A percentile compares a stretch with the other conserved stretches of the same genome.
Evolutionary conservation across 192 early-diverging fungal genomes (phyloP).

Genomic region (Mortierella hygrophila): DNA sequence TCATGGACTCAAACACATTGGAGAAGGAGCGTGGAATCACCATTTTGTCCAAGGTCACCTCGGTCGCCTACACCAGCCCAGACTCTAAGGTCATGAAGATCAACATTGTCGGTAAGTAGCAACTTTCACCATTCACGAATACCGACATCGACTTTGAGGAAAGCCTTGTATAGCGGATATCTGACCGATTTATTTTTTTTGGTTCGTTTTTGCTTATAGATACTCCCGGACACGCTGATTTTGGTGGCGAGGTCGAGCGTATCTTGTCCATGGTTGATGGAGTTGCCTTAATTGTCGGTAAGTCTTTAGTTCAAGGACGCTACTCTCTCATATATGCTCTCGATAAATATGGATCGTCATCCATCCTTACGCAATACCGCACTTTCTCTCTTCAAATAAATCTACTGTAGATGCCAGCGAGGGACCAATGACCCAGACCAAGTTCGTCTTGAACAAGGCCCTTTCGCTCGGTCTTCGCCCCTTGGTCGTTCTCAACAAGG

Average conservation of each 20-base stretch:
- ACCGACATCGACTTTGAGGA: not conserved
- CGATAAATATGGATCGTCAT: not conserved
- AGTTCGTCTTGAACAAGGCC: slow-evolving; percentile 89
- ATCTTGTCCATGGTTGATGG: slow-evolving; percentile 92
- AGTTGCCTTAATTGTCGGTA: slow-evolving; percentile 82
- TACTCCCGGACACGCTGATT: slow-evolving; percentile 83
- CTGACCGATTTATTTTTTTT: too few species aligned
- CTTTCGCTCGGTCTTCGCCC: slow-evolving; percentile 76
- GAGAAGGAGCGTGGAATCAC: slow-evolving; percentile 93
- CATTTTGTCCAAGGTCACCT: slow-evolving; percentile 87
- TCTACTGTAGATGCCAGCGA: slow-evolving; percentile 73
- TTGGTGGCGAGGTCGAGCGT: slow-evolving; percentile 86
- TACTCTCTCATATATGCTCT: not conserved
- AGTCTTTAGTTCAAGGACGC: not conserved
- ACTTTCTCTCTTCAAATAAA: not conserved
- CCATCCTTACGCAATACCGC: not conserved
- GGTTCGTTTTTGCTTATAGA: slow-evolving; percentile 50
- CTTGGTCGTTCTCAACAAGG: slow-evolving; percentile 88
- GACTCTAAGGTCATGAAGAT: slow-evolving; percentile 73
- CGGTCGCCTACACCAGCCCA: slow-evolving; percentile 68
- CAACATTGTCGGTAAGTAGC: slow-evolving; percentile 77
- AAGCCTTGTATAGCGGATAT: not conserved
- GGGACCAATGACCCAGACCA: slow-evolving; percentile 92
- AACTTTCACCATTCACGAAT: too few species aligned
- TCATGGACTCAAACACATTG: slow-evolving; percentile 88